Base-by-base conservation (phyloP, 148 eudicot genomes). In the Cornus florida region DNA sequence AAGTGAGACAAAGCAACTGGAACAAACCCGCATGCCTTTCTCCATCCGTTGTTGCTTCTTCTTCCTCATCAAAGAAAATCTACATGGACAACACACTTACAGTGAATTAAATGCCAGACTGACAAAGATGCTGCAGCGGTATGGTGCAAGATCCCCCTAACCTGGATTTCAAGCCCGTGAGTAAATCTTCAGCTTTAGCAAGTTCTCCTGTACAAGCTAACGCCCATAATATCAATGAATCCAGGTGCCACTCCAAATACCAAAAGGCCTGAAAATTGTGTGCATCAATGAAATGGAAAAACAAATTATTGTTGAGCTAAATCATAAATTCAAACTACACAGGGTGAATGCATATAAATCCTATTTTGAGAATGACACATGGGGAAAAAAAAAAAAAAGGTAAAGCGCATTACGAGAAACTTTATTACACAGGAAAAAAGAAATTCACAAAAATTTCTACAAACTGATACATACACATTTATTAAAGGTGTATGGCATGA, bases 211-310 rank as follows among this genome's bases (percentile, higher is more conserved):
- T 84, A 82, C 77, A 79, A 65, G 97, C 78, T 77, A 92, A 81
- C 71, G 95, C 92, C 99, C 99, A 95, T 53, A 87, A 43, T 77
- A 81, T 85, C 78, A 93, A 81, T 77, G 93, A 66, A 84, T 95
- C 99, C 77, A 93, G 89, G 72, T 90, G 94, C 99, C 97, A 95
- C 85, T 93, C 99, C 67, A 83, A 60, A 86, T 82, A 78, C 99
- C 97, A 95, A 75, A 80, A 43, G 10, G 76, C 80, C 99, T 95
- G 82, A 69, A 68, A 60, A 53, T 23, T 7, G 23, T 12, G 28
- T 19, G 43, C 9, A 14, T 14, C 43, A 56, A 14, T 39, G 10
- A 76, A 11, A 19, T 8, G 16, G 24, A 56, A 6, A 16, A 28
- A 59, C 32, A 33, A 67, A 14, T 56, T 67, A n/a, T n/a, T n/a